Evolutionary conservation across 192 early-diverging fungal species (phyloP), one percentile per base, ranked within the genome.

Genomic region (Podila epicladia): DNA sequence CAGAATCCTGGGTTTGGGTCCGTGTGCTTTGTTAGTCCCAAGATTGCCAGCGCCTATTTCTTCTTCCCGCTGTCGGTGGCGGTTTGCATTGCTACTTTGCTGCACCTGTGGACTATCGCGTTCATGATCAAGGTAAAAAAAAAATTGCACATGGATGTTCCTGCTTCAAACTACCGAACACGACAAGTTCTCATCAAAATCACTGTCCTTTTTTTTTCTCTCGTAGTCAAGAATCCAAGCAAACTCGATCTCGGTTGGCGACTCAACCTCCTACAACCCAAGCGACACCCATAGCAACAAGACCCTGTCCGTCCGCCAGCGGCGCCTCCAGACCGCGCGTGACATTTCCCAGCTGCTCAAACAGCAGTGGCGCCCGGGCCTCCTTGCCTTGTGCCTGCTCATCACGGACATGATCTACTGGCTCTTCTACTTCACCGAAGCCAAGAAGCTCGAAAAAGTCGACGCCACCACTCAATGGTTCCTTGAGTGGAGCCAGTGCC

Each of bases 341-440:
- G 66, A 73, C 4, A 73, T 80, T 24, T 73, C 77, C 1, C 66
- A 28, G 4, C 26, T 80, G 3, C 58, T 80, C 9, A 73, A 80
- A 37, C 71, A 80, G 24, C 77, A 80, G 41, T 80, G 77, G 71
- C 70, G 77, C 8, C 61, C 77, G 4, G 77, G 77, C 22, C 32
- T 73, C 15, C 64, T 80, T 17, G 77, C 77, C 0, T 22, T 69
- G 13, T 79, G 55, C 28, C 61, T 80, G 19, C 41, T 80, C n/a
- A 45, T 62, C 26, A 53, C 65, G 6, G 66, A 73, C 35, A 72
- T 79, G 65, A 62, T 51, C 32, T 72, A 68, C 31, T 79, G 70
- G 70, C 76, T 79, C 1, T 79, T 79, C 51, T 78, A 78, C 29
- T 78, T 78, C 37, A 28, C 62, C 11, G 75, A 71, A 13, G 69